These are phyloP conservation scores for Pseudofabraea citricarpa DNA, from an alignment of 2,329 filamentous ascomycete genomes.

Conservation along the genomic window DNA sequence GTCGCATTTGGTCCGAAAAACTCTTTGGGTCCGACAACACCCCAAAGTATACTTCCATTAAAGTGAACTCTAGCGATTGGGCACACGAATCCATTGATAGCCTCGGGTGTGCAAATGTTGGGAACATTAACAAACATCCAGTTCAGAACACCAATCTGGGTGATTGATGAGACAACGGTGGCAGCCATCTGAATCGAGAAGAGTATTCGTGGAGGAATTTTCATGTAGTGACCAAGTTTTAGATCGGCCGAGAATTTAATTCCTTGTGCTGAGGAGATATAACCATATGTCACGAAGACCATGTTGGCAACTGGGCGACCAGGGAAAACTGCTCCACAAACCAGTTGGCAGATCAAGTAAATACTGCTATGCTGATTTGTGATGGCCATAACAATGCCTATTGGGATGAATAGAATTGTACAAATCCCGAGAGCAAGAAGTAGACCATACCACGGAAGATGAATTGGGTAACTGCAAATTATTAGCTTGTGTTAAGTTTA, in stretches of 20 bases:
- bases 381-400: constrained; percentile 89
- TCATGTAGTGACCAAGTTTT: constrained; percentile 86
- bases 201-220: constrained; percentile 73
- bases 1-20: constrained; percentile 76
- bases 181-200: constrained; percentile 76
- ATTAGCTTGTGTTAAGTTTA: constrained; percentile 12
- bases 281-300: constrained; percentile 90
- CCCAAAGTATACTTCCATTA: constrained; percentile 87
- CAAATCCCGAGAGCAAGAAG: constrained; percentile 75
- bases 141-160: constrained; percentile 79
- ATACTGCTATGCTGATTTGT: constrained; percentile 86
- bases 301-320: constrained; percentile 86
- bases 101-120: constrained; percentile 70
- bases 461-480: constrained; percentile 62
- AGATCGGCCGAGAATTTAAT: constrained; percentile 86
- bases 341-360: constrained; percentile 80
- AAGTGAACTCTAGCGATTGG: constrained; percentile 85
- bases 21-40: constrained; percentile 74
- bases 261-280: constrained; percentile 83
- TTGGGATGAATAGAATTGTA: constrained; percentile 79
- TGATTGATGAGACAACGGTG: constrained; percentile 71
- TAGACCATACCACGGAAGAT: constrained; percentile 83
- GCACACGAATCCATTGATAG: constrained; percentile 85
- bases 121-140: constrained; percentile 83
- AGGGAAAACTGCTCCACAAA: constrained; percentile 77